Conservation (phyloP, 106 monocot species). For the Acorus gramineus region DNA sequence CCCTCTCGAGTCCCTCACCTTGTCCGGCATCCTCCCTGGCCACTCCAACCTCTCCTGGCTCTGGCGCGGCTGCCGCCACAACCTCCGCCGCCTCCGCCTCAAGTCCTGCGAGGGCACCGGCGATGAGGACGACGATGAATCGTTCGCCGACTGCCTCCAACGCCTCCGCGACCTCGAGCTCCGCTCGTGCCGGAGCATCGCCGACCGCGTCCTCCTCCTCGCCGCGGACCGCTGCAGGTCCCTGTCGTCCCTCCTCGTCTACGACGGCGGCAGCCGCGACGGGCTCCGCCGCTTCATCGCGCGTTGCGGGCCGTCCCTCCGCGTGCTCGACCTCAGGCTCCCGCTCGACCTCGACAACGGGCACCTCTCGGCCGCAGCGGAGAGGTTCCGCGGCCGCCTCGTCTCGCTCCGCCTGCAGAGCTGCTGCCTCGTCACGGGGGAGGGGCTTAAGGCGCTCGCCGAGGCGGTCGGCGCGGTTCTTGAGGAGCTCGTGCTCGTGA, state of each 20-base stretch:
- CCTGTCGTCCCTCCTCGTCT: slow-evolving; percentile 45
- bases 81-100: slow-evolving; percentile 48
- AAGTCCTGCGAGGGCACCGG: slow-evolving; percentile 62
- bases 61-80: slow-evolving; percentile 40
- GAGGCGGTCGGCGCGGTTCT: slow-evolving; percentile 16
- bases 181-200: slow-evolving; percentile 49
- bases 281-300: slow-evolving; percentile 52
- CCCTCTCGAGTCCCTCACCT: slow-evolving; percentile 40
- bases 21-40: slow-evolving; percentile 33
- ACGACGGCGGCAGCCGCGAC: slow-evolving; percentile 66
- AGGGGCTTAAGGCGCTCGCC: slow-evolving; percentile 50
- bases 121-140: slow-evolving; percentile 18
- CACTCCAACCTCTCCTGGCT: slow-evolving; percentile 47
- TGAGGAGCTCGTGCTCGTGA: slow-evolving; percentile 56
- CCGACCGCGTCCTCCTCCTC: slow-evolving; percentile 54
- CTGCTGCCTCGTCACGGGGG: slow-evolving; percentile 68
- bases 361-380: slow-evolving; percentile 43
- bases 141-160: slow-evolving; percentile 28
- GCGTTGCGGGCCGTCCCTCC: slow-evolving; percentile 25
- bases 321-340: slow-evolving; percentile 60
- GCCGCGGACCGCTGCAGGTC: slow-evolving; percentile 45
- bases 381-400: slow-evolving; percentile 7
- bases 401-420: slow-evolving; percentile 52
- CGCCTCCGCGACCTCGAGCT: slow-evolving; percentile 49
- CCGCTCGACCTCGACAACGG: slow-evolving; percentile 71